Conservation (phyloP, 495 filamentous ascomycete species). For the Physcia stellaris region DNA sequence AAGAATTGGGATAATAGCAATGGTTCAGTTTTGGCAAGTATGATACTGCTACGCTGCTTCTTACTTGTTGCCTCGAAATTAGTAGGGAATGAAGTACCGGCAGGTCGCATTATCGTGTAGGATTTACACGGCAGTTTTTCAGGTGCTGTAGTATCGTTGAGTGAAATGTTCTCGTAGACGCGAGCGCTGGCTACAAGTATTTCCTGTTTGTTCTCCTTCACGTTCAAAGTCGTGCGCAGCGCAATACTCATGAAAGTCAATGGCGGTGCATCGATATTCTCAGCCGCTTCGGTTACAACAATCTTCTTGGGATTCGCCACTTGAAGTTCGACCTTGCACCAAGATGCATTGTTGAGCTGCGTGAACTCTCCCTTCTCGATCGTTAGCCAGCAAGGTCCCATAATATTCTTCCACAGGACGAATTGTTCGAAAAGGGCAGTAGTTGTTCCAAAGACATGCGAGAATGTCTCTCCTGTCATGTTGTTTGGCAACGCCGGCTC, state of each 20-base stretch:
- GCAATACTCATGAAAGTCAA: constrained; percentile 90
- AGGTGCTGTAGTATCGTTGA: constrained; percentile 75
- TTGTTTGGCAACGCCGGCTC: constrained; percentile 54
- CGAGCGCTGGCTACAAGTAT: constrained; percentile 80
- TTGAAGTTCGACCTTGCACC: constrained; percentile 90
- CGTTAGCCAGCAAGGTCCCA: constrained; percentile 94
- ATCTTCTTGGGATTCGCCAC: constrained; percentile 64
- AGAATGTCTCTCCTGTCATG: constrained; percentile 76
- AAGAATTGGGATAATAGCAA: constrained; percentile 77
- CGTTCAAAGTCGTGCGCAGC: constrained; percentile 75
- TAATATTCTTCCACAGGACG: constrained; percentile 93
- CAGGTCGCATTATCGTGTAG: constrained; percentile 82
- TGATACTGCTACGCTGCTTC: constrained; percentile 59
- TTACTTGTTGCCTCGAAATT: constrained; percentile 68
- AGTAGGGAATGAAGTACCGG: constrained; percentile 57
- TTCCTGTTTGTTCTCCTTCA: constrained; percentile 92
- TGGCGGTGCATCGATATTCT: constrained; percentile 67
- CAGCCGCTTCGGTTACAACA: constrained; percentile 53
- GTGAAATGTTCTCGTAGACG: constrained; percentile 78
- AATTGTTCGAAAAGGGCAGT: constrained; percentile 95
- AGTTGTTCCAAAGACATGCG: constrained; percentile 86
- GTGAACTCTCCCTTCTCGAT: constrained; percentile 74
- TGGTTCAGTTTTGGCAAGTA: constrained; percentile 66
- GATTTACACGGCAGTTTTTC: constrained; percentile 80
- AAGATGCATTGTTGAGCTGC: constrained; percentile 79